Evolutionary conservation across 176 grass and related monocot species (phyloP), one percentile per base, ranked within the genome.

Genomic region (Zea luxurians): DNA sequence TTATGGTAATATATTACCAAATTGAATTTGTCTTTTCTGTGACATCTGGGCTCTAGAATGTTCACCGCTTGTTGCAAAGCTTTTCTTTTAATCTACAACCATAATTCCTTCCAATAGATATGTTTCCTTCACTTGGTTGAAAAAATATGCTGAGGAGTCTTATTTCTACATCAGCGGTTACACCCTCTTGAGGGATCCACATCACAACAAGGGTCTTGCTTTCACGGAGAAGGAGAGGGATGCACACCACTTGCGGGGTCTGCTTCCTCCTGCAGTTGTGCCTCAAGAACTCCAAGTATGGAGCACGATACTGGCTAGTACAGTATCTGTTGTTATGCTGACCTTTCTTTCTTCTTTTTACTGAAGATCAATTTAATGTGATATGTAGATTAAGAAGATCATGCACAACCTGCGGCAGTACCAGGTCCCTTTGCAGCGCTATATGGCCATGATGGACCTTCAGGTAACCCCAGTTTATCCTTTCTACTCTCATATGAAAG

Each of bases 401-500:
- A 91, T 99, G 92, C 86, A 93, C 41, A 95, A 85, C 76, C 82
- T 99, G 80, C 92, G 92, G 4, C 90, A 88, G 48, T 99, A 99
- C 70, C 89, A 80, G 34, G 71, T 99, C 64, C 92, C 96, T 4
- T 62, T 99, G 64, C 96, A 99, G 80, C 86, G 90, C 37, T 99
- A 96, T 71, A 89, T 93, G 74, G 90, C 96, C 40, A 99, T 99
- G 96, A 99, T 99, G 96, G 90, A 99, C 68, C 96, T 99, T 81
- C 96, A 99, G 90, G 96, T 95, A 86, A 52, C 66, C 10, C 10
- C 42, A 46, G 47, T 44, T 72, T 54, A 63, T 86, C 12, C 38
- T 49, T 15, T 9, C 74, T 74, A 27, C 64, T 62, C 70, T 60
- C 61, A 8, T 62, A 34, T 57, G 34, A 80, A 75, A 70, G 46